A percentile compares a stretch with the other conserved stretches of the same genome.
Evolutionary conservation across 75 land plant species (phyloP).

Genomic region (Chamaecyparis obtusa): DNA sequence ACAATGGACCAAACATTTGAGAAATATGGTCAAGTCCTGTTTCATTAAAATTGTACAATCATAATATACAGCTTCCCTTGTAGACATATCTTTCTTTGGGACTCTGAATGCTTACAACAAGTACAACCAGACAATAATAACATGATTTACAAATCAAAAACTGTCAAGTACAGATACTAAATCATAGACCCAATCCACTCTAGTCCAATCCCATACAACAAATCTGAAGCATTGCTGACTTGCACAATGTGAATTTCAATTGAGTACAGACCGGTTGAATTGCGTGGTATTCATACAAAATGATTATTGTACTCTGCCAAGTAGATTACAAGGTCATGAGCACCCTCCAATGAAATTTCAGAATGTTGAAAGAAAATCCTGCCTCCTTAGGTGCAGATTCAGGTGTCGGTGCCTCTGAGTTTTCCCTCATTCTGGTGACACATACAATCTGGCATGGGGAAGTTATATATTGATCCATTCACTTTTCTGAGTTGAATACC

Average conservation of each 20-base stretch:
- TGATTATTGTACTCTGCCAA: not conserved
- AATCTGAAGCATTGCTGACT: not conserved
- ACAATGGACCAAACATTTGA: not conserved
- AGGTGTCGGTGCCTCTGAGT: not conserved
- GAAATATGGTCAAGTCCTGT: not conserved
- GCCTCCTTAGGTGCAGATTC: not conserved
- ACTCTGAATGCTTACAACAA: not conserved
- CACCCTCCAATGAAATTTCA: not conserved
- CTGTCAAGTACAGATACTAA: not conserved
- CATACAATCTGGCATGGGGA: conserved; percentile 97
- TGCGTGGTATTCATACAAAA: not conserved
- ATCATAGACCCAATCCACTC: not conserved
- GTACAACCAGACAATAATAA: not conserved
- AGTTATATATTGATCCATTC: conserved; percentile 82
- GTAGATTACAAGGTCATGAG: not conserved
- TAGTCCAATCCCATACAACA: not conserved
- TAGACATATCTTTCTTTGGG: not conserved
- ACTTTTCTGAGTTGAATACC: conserved; percentile 67
- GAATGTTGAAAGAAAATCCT: not conserved
- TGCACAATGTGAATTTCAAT: not conserved
- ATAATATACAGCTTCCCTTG: not conserved
- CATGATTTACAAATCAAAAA: not conserved
- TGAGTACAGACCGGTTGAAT: not conserved
- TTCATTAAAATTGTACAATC: not conserved
- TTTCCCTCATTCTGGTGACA: conserved; percentile 24